Conservation (phyloP, 345 rosid species). For the Hevea brasiliensis region DNA sequence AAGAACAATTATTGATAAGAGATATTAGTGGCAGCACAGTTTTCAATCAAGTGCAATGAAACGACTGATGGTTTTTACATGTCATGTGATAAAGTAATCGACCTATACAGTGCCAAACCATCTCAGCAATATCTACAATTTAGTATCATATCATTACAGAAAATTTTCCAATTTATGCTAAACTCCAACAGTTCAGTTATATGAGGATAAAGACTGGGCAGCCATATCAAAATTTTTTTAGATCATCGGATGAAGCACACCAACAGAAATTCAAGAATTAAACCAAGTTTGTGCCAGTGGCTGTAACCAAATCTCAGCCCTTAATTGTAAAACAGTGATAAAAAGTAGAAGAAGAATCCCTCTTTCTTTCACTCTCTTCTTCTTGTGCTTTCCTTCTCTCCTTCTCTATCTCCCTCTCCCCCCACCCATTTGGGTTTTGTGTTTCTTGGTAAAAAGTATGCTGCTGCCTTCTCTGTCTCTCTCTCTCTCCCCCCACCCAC, state of each 20-base stretch:
- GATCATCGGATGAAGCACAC: background rate
- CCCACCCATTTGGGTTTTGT: too few species aligned
- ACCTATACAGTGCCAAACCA: background rate
- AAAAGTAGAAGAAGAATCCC: background rate
- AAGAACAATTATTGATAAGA: constrained; percentile 5
- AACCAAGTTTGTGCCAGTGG: background rate
- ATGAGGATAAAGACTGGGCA: background rate
- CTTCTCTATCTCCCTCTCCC: too few species aligned
- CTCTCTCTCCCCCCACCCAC: too few species aligned
- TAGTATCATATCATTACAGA: background rate
- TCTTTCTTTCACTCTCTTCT: too few species aligned
- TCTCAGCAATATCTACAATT: background rate
- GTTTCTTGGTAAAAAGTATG: too few species aligned
- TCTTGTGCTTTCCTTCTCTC: too few species aligned
- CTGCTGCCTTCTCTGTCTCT: too few species aligned
- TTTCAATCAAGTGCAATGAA: background rate
- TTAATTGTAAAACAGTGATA: background rate
- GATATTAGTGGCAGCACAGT: background rate
- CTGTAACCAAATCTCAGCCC: background rate
- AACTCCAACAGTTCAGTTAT: background rate
- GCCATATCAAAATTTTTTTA: background rate
- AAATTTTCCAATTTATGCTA: background rate
- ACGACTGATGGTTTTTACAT: background rate
- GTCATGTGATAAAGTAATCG: background rate
- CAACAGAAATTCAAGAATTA: background rate